Percentiles rank a stretch among this genome's conserved stretches.
Conservation (phyloP, 2,329 filamentous ascomycete species). For the Colletotrichum sp. region DNA sequence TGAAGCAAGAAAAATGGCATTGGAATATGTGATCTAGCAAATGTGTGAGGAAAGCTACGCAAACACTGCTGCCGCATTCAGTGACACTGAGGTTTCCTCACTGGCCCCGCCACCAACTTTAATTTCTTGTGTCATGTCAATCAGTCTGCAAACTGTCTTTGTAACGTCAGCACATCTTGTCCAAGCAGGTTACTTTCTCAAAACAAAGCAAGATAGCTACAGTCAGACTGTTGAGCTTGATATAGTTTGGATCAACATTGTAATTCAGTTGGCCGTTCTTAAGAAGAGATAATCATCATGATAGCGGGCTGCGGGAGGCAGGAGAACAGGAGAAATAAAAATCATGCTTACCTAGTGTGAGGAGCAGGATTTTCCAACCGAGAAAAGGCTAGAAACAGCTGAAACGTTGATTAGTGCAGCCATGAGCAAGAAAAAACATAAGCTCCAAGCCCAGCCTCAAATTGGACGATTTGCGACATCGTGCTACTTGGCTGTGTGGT, state of each 20-base stretch:
- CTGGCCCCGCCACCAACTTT: background rate
- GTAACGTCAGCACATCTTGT: background rate
- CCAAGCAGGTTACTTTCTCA: background rate
- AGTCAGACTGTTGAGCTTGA: conserved; percentile 25
- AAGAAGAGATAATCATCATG: conserved; percentile 22
- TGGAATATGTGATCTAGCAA: background rate
- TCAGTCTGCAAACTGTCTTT: background rate
- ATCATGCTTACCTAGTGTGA: background rate
- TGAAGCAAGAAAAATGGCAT: background rate
- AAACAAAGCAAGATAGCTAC: background rate
- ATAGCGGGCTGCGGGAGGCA: background rate
- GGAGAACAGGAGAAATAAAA: background rate
- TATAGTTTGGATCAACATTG: conserved; percentile 21
- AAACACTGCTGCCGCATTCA: background rate
- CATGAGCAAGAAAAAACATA: background rate
- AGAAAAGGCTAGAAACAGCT: background rate
- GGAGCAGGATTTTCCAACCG: background rate
- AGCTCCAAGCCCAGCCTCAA: background rate
- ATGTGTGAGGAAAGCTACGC: background rate
- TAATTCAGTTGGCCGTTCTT: conserved; percentile 25
- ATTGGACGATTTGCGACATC: background rate
- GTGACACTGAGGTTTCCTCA: background rate
- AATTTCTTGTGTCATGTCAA: background rate
- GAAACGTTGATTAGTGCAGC: background rate
- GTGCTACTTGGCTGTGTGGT: background rate